phyloP scores from a whole-genome alignment of 352 stramenopile genomes.

The Pythium biforme region DNA sequence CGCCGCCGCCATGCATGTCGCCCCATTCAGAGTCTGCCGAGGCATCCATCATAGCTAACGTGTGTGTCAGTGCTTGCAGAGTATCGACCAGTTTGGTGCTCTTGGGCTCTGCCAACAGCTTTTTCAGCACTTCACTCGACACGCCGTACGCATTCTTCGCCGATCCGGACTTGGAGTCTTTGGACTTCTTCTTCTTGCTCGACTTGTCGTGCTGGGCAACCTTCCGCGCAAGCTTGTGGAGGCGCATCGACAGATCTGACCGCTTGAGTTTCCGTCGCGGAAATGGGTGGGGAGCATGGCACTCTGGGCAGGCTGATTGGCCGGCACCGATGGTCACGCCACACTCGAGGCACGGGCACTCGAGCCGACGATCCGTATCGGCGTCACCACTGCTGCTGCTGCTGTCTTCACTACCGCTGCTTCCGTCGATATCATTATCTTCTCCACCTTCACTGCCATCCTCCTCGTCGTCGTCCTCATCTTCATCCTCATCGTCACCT shows the following conservation, averaged over 20 bases:
- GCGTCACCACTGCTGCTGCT: conserved; percentile 26
- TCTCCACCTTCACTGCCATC: conserved; percentile 31
- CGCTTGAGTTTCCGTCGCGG: conserved; percentile 26
- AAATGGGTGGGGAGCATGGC: conserved; percentile 32
- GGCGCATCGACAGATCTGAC: conserved; percentile 5
- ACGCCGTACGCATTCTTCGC: conserved; percentile 60
- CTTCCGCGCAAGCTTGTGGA: conserved; percentile 21
- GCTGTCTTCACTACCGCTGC: conserved; percentile 29
- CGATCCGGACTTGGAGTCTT: conserved; percentile 5
- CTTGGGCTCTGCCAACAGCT: conserved; percentile 45
- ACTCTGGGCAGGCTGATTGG: conserved; percentile 38
- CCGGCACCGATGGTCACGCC: conserved; percentile 22
- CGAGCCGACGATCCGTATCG: conserved; percentile 5
- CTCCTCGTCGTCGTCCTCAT: conserved; percentile 31
- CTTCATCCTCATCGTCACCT: conserved; percentile 17
- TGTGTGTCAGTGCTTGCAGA: conserved; percentile 79
- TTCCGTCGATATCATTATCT: conserved; percentile 25
- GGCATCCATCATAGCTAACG: conserved; percentile 82
- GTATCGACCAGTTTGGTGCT: conserved; percentile 58
- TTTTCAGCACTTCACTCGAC: conserved; percentile 60
- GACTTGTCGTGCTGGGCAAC: conserved; percentile 37
- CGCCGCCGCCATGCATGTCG: conserved; percentile 35
- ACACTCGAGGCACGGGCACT: conserved; percentile 28
- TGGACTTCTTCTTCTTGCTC: conserved; percentile 34
- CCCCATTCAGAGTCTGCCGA: conserved; percentile 74